phyloP scores from a whole-genome alignment of 2,329 filamentous ascomycete genomes.

The Ceratocystis variospora region DNA sequence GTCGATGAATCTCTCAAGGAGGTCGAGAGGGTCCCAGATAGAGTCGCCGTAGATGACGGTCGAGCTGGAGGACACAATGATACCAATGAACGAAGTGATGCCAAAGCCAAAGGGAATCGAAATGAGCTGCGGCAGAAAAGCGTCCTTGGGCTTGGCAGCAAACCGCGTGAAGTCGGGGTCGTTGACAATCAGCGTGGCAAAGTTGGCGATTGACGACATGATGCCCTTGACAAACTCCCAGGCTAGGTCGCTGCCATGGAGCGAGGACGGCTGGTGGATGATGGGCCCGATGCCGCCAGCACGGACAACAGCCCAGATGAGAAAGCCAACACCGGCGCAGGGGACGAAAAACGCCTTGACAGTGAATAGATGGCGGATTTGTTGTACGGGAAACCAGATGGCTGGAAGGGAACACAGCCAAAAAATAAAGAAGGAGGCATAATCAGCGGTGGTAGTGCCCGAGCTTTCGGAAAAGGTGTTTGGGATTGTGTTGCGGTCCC shows the following conservation, averaged over 20 bases:
- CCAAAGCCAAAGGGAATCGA: constrained; percentile 60
- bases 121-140: constrained; percentile 66
- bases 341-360: constrained; percentile 80
- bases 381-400: constrained; percentile 79
- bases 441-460: constrained; percentile 62
- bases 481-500: constrained; percentile 44
- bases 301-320: constrained; percentile 72
- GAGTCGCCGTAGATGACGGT: constrained; percentile 51
- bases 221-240: constrained; percentile 77
- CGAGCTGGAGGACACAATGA: constrained; percentile 62
- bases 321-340: constrained; percentile 67
- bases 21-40: constrained; percentile 59
- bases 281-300: constrained; percentile 77
- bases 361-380: constrained; percentile 80
- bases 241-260: constrained; percentile 53
- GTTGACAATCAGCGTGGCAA: constrained; percentile 72
- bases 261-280: constrained; percentile 49
- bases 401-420: constrained; percentile 70
- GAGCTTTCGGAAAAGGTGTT: constrained; percentile 52
- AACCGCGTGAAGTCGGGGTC: constrained; percentile 80
- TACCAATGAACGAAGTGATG: constrained; percentile 72
- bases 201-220: constrained; percentile 84
- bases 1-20: constrained; percentile 53
- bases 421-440: constrained; percentile 74
- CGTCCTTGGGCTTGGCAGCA: constrained; percentile 59